A percentile compares a stretch with the other conserved stretches of the same genome.
Evolutionary conservation across 441 rosid genomes (phyloP).

Genomic region (Bocquillonia castaneifolia): DNA sequence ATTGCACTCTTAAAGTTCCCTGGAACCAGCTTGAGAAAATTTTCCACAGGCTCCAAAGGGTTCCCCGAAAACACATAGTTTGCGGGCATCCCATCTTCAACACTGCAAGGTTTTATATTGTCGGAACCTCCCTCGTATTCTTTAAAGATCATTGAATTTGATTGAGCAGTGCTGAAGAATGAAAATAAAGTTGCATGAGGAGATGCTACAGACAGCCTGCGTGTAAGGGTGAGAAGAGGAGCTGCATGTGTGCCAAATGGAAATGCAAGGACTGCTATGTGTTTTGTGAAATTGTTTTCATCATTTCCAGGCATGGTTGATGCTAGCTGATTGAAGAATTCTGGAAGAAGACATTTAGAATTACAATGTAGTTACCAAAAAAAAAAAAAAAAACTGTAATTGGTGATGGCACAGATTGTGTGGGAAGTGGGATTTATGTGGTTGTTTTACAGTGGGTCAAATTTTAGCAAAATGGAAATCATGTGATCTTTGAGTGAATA

Average conservation of each 20-base stretch:
- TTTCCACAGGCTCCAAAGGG: conserved; percentile 29
- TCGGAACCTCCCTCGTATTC: not conserved
- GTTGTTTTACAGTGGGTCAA: too few relatives aligned
- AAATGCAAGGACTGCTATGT: conserved; percentile 41
- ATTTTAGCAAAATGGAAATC: too few relatives aligned
- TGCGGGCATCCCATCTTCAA: conserved; percentile 34
- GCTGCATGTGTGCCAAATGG: conserved; percentile 42
- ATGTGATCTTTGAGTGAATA: too few relatives aligned
- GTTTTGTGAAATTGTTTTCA: conserved; percentile 8
- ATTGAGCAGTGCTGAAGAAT: conserved; percentile 41
- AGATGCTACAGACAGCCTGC: conserved; percentile 22
- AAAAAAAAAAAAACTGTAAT: too few relatives aligned
- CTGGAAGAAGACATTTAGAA: too few relatives aligned
- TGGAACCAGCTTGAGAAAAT: conserved; percentile 34
- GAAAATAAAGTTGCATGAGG: conserved; percentile 32
- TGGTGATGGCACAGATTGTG: too few relatives aligned
- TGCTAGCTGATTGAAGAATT: too few relatives aligned
- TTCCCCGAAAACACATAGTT: conserved; percentile 23
- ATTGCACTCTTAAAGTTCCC: conserved; percentile 31
- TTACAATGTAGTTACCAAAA: too few relatives aligned
- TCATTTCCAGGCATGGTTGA: not conserved
- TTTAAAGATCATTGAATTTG: conserved; percentile 25
- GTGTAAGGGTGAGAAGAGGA: conserved; percentile 33
- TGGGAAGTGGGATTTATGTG: too few relatives aligned
- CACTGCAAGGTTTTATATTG: conserved; percentile 19